Conservation (phyloP, 257 asterid genomes). For the Solanum arcanum region DNA sequence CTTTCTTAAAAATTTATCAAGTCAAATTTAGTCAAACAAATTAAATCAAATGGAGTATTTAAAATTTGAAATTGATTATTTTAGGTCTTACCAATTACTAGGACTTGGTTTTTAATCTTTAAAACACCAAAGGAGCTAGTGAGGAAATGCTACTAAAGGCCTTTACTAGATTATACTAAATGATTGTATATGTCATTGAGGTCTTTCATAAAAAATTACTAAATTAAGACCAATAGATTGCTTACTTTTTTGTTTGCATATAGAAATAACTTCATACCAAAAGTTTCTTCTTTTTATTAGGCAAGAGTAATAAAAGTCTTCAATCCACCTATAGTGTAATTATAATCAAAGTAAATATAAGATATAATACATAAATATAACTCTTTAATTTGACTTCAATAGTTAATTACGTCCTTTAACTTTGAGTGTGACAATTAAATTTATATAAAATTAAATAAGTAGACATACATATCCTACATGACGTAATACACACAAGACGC, state of each 20-base stretch:
- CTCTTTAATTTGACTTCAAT: background rate
- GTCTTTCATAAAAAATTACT: background rate
- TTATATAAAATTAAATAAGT: too few relatives aligned
- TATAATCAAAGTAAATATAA: background rate
- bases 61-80: background rate
- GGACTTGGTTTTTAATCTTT: too few relatives aligned
- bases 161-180: background rate
- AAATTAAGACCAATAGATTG: background rate
- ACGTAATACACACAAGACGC: background rate
- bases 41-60: background rate
- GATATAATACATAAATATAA: too few relatives aligned
- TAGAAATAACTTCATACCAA: background rate
- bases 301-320: background rate
- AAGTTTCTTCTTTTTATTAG: background rate
- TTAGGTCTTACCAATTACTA: background rate
- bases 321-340: background rate
- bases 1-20: background rate
- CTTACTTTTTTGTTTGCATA: background rate
- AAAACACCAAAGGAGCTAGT: background rate
- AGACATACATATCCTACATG: too few relatives aligned
- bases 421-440: background rate
- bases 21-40: background rate
- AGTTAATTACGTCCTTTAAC: accelerated
- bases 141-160: background rate
- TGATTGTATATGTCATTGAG: background rate